Base-by-base conservation (phyloP, 1,139 yeast genomes). In the Geotrichum candidum region DNA sequence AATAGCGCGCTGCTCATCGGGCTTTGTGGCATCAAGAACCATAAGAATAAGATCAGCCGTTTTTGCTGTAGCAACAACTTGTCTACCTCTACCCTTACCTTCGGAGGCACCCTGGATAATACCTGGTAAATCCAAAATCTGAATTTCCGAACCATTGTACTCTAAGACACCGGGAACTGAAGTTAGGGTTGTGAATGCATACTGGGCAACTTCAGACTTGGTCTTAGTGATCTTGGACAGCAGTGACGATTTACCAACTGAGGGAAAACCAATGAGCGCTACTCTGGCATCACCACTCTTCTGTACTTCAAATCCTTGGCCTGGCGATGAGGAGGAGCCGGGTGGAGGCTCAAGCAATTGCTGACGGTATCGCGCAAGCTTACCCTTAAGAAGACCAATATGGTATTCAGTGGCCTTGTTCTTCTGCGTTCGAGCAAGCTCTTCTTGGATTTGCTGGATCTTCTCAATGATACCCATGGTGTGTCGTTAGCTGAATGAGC, bases 351-450 rank as follows among this genome's bases (percentile, higher is more conserved):
- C 98, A 54, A 94, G 79, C 62, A 94, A 81, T 78, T 92, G 97
- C 70, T 96, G 87, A 70, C 98, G 84, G 71, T 88, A 89, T 67
- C 96, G 81, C n/a, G 99, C 99, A 58, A 94, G 82, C 74, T 94
- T 94, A 63, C 98, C 99, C 76, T 94, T 91, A 63, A 94, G 79
- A 50, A 92, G 83, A 67, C 99, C 98, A 70, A 94, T 82, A 74
- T 94, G 99, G 74, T 92, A 92, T 77, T 94, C 98, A 0, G 99
- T 94, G 67, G 99, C 99, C 77, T 94, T 94, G 73, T 94, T 94
- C 80, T 94, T 94, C 73, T 94, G 99, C 45, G 99, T 94, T 65
- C 97, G 82, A 51, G 96, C 85, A 80, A 94, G 84, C 75, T 94
- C 99, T 75, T 87, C 95, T 76, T 90, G 96, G 77, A 94, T 91